Evolutionary conservation across 306 rosid species (phyloP), one percentile per base, ranked within the genome.

Genomic region (Pterocarpus santalinus): DNA sequence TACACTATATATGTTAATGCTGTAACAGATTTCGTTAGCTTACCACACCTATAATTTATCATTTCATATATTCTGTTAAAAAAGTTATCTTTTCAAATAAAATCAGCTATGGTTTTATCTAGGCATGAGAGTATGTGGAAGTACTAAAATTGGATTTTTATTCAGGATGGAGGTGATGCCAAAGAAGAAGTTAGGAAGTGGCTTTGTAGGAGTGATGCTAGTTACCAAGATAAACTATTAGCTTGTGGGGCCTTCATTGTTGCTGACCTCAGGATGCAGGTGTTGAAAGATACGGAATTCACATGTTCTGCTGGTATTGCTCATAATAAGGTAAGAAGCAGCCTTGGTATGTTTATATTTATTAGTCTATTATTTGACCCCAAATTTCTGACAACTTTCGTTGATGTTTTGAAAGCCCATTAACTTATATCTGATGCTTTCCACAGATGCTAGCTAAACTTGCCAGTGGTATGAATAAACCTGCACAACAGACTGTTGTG

Each of bases 281-380:
- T 93, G 74, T 82, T 95, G 89, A 90, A 85, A 86, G 97, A 91
- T 84, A 93, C 98, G 2, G 92, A 95, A 39, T 95, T 95, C 86
- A 90, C 99, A 16, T 95, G 99, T 85, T 95, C 99, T 81, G 99
- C 99, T 33, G 99, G 99, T 56, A 82, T 95, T 88, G 97, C 98
- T 85, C 99, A 95, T 86, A 95, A 95, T 82, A 95, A 95, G 95
- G 99, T 88, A 62, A 78, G 84, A 67, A 61, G 43, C 38, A 65
- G 28, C 66, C 70, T 78, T 75, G 60, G 32, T 77, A 38, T 55
- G 34, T 51, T 55, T 65, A 32, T 61, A 33, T 72, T 43, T 43
- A 43, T 43, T 0, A 5, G 15, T 52, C 58, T 11, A 72, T 36
- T 52, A 33, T 39, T 60, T 80, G 51, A 35, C 35, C 53, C 61